Evolutionary conservation across 176 grass and related monocot species (phyloP), one percentile per base, ranked within the genome.

Genomic region (Aechmea fasciata): DNA sequence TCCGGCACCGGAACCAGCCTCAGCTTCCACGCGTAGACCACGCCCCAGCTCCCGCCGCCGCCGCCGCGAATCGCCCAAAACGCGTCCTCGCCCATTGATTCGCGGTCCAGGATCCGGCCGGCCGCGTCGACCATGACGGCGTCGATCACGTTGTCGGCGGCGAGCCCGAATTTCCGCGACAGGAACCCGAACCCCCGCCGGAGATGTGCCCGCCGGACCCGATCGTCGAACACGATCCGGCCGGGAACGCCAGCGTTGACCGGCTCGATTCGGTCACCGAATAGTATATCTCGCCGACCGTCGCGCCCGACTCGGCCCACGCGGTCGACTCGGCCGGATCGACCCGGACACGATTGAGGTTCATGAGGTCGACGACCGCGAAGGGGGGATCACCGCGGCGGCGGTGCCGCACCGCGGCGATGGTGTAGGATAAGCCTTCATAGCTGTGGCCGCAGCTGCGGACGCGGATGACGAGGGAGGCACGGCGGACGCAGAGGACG

Each of bases 1-100:
- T 50, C 15, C 0, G 88, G 85, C 7, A 88, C 78, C 3, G 85
- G 80, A 10, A 75, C 74, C 11, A 96, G 83, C 22, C 66, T 83
- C 61, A 96, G 69, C 77, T 84, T 88, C 92, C 92, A 96, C 0
- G 92, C 75, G n/a, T 89, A 91, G 51, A 91, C 78, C 22, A 81
- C 85, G 0, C 85, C 88, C 83, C 80, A 96, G 77, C 88, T 89
- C 13, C 92, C 92, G 0, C 92, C 92, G 0, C 88, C 92, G 26
- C 92, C 92, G 3, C 88, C 88, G 0, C 88, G 67, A 49, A 91
- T 77, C 0, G 88, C 92, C 92, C 88, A 96, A 24, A 96, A 96
- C 25, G 86, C 70, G 63, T 96, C 85, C 11, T 67, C 75, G 11
- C 72, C 76, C 88, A 96, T 89, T 1, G 77, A 41, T 0, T 1